A percentile compares a stretch with the other conserved stretches of the same genome.
Conservation (phyloP, 1,139 yeast species). For the Pichia sp. region DNA sequence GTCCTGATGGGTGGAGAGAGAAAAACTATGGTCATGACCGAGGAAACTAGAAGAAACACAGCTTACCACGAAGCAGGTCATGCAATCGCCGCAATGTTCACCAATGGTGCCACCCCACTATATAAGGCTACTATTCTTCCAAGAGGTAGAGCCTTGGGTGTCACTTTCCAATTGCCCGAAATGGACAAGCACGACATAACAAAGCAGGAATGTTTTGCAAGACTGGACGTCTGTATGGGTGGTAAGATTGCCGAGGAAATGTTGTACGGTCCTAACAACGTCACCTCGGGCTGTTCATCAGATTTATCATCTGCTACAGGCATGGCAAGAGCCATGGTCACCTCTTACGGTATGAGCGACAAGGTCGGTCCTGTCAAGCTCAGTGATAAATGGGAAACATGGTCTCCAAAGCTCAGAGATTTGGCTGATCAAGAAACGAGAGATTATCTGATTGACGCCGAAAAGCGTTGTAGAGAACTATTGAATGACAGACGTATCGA, state of each 20-base stretch:
- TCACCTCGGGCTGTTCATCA: slow-evolving; percentile 91
- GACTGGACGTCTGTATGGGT: slow-evolving; percentile 97
- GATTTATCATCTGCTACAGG: slow-evolving; percentile 87
- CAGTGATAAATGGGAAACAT: slow-evolving; percentile 85
- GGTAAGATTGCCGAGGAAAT: slow-evolving; percentile 97
- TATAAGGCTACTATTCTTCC: slow-evolving; percentile 97
- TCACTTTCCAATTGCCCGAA: slow-evolving; percentile 95
- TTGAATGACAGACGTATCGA: slow-evolving; percentile 63
- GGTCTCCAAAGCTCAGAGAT: slow-evolving; percentile 87
- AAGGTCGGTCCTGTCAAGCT: slow-evolving; percentile 87
- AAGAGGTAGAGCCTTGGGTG: slow-evolving; percentile 93
- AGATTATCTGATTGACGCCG: slow-evolving; percentile 66
- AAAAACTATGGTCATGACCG: slow-evolving; percentile 95
- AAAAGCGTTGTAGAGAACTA: slow-evolving; percentile 70
- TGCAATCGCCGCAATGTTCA: slow-evolving; percentile 94
- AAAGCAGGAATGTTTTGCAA: slow-evolving; percentile 81
- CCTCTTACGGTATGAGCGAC: slow-evolving; percentile 94
- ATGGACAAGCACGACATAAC: slow-evolving; percentile 97
- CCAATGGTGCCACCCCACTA: slow-evolving; percentile 92
- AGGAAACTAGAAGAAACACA: slow-evolving; percentile 87
- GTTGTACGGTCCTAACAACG: slow-evolving; percentile 85
- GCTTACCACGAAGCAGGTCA: slow-evolving; percentile 99
- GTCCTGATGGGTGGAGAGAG: slow-evolving; percentile 97
- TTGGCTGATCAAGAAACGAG: slow-evolving; percentile 92
- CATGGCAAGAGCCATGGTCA: slow-evolving; percentile 95